These are phyloP conservation scores for Lyophyllum shimeji DNA, from an alignment of 768 basidiomycete genomes.

Conservation along the genomic window DNA sequence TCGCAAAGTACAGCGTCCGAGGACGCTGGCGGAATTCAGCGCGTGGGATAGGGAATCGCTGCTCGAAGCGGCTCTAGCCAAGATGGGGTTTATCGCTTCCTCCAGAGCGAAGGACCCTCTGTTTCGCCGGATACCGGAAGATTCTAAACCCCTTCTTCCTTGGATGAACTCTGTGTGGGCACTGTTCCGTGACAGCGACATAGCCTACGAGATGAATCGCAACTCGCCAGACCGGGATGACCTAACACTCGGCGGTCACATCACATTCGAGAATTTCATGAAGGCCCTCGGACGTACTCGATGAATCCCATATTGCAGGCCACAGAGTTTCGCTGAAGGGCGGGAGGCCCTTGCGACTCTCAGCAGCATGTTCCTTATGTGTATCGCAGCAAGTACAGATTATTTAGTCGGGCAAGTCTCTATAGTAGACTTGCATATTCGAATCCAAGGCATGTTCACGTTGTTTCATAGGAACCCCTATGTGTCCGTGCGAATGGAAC, in stretches of 20 bases:
- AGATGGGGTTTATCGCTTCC: background rate
- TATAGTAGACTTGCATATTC: no score
- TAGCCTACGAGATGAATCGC: background rate
- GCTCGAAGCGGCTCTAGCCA: background rate
- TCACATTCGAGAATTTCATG: conserved; percentile 1
- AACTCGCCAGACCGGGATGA: background rate
- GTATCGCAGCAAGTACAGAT: no score
- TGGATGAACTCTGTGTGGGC: background rate
- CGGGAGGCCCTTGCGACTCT: no score
- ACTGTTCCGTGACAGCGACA: background rate
- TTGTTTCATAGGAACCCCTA: no score
- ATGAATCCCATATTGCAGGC: no score
- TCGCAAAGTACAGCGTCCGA: conserved; percentile 3
- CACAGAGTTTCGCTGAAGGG: no score
- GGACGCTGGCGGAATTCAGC: background rate
- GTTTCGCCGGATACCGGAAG: background rate
- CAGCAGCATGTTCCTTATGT: no score
- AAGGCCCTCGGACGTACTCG: background rate
- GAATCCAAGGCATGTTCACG: no score
- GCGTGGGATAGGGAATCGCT: background rate
- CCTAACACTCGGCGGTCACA: background rate
- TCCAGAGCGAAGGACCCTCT: background rate
- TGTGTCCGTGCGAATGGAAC: no score
- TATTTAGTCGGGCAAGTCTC: no score
- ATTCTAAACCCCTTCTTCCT: background rate